Conservation (phyloP, 2,329 filamentous ascomycete genomes). For the Shiraia sp. region DNA sequence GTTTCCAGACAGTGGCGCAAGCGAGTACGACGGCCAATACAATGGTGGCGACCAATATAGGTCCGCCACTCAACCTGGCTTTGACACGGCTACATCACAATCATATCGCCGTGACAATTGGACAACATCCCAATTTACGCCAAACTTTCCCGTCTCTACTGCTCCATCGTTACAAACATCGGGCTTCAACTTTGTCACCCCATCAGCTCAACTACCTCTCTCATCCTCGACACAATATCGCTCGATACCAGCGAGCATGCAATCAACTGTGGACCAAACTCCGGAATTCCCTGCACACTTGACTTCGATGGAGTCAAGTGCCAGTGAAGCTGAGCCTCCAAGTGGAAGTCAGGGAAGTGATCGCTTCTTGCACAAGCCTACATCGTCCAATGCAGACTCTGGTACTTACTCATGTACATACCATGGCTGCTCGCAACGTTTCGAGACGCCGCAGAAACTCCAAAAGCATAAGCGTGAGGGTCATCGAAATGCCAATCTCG, state of each 20-base stretch:
- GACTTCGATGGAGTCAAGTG: constrained; percentile 65
- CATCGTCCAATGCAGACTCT: constrained; percentile 69
- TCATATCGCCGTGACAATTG: constrained; percentile 41
- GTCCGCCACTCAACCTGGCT: constrained; percentile 41
- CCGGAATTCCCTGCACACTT: constrained; percentile 64
- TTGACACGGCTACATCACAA: constrained; percentile 41
- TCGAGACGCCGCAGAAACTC: constrained; percentile 82
- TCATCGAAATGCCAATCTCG: constrained; percentile 63
- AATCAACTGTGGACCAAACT: constrained; percentile 45
- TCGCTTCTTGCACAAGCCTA: constrained; percentile 56
- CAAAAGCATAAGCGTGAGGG: constrained; percentile 96
- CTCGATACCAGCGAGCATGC: constrained; percentile 32
- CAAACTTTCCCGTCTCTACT: constrained; percentile 38
- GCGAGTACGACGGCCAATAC: constrained; percentile 55
- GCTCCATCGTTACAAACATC: constrained; percentile 38
- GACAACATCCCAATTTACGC: constrained; percentile 40
- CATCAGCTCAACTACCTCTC: constrained; percentile 43
- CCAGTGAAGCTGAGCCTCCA: constrained; percentile 55
- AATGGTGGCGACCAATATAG: constrained; percentile 47
- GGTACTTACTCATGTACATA: constrained; percentile 97
- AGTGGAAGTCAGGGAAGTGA: constrained; percentile 48
- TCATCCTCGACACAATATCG: constrained; percentile 43
- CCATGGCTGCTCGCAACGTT: constrained; percentile 84
- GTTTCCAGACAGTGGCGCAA: constrained; percentile 66
- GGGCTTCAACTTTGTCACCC: constrained; percentile 53